Base-by-base conservation (phyloP, 768 basidiomycete species). In the Mycena alexandri region DNA sequence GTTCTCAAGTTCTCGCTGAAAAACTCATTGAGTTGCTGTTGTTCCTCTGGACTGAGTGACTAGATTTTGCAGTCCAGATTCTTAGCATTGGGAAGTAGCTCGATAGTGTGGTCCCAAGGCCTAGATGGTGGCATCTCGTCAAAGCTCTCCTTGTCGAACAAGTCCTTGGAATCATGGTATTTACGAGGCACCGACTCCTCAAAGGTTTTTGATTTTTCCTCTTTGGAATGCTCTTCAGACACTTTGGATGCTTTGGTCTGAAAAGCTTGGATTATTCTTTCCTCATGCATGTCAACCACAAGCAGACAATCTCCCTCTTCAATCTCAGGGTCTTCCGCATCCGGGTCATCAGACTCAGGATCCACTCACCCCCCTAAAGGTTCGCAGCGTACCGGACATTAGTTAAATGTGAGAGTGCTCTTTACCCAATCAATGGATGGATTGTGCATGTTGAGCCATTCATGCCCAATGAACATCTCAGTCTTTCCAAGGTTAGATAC, bases 341-440 rank as follows among this genome's bases (percentile, higher is more conserved):
- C 34, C 34, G 34, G 34, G 19, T 48, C 47, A 24, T 48, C 22
- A 24, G 47, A 48, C 22, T 48, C 47, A 48, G 47, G 47, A 48
- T 48, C 47, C 47, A n/a, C 47, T n/a, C 47, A 48, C 47, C 47
- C 47, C 47, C 47, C 47, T 48, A 48, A 24, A 17, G 47, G 47
- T 24, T 48, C 47, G 22, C 47, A 48, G 19, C 47, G 19, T 8
- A 24, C 47, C 47, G 47, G 47, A 48, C 47, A 48, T 5, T n/a
- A n/a, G 22, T 48, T n/a, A 48, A 48, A 48, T n/a, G 19, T 48
- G 34, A 36, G 7, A 36, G 34, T 12, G 5, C 22, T 13, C 21
- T 24, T 48, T 48, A n/a, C 47, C 47, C 47, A 48, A 48, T 48
- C 47, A 24, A 48, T 48, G 22, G 47, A 48, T 24, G 47, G 47